Percentiles rank a stretch among this genome's conserved stretches.
Evolutionary conservation across 2,329 filamentous ascomycete species (phyloP).

Genomic region (Diaporthe velutina): DNA sequence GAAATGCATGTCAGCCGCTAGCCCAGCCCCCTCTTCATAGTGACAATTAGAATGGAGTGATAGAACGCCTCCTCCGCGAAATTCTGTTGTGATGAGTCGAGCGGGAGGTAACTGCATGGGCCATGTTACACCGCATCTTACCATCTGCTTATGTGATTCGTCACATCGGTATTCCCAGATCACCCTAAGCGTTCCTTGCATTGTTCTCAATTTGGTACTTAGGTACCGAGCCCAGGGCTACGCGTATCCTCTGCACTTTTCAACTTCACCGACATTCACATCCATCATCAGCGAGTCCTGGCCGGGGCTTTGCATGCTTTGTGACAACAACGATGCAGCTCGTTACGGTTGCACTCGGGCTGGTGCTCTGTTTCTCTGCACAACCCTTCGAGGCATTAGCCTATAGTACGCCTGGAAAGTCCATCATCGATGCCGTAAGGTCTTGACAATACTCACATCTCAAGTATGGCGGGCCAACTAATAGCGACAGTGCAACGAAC

Average conservation of each 20-base stretch:
- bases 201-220: not conserved
- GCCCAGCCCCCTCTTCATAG: conserved; percentile 4
- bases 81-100: not conserved
- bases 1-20: conserved; percentile 3
- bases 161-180: not conserved
- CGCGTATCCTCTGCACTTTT: not conserved
- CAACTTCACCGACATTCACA: not conserved
- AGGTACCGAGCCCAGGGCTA: not conserved
- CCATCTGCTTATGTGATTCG: not conserved
- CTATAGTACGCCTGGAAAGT: not conserved
- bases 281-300: not conserved
- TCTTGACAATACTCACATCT: not conserved
- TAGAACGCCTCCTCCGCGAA: not conserved
- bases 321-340: not conserved
- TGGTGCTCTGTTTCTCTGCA: not conserved
- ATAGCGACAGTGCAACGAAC: not conserved
- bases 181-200: not conserved
- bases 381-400: not conserved
- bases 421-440: not conserved
- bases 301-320: not conserved
- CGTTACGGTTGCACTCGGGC: not conserved
- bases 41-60: not conserved
- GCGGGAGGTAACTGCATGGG: not conserved
- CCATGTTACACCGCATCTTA: not conserved
- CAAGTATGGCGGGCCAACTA: not conserved